Evolutionary conservation across 108 stramenopile genomes (phyloP), one percentile per base, ranked within the genome.

Genomic region (Stephanodiscus minutulus): DNA sequence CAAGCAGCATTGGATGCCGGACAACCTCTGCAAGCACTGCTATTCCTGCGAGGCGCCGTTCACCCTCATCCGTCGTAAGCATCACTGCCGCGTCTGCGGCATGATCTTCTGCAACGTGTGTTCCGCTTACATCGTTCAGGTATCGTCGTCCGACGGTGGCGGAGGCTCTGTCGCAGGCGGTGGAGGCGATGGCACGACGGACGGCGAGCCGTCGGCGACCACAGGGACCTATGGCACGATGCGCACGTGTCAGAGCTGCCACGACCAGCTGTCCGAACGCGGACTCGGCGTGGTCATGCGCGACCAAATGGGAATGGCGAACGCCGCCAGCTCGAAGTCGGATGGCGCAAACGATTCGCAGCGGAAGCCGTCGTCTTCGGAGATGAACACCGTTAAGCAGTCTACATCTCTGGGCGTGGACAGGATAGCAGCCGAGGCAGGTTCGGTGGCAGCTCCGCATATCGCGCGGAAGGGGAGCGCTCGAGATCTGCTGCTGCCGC

Each of bases 41-140:
- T 97, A 98, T 75, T 76, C 80, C 3, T 99, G 98, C 72, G 95
- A 96, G 66, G 79, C 82, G 6, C 93, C 84, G 18, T 99, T 99
- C 76, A 98, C 91, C n/a, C 82, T 98, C 48, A 84, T 97, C 81
- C 91, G 97, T 18, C 80, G 98, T 12, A 85, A 96, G 48, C 98
- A 99, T 74, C 98, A 99, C 68, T 99, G 98, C 83, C 87, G 98
- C 12, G 52, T 97, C n/a, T 99, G 98, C 76, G 97, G 97, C 1
- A 97, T 97, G 85, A 95, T 99, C 29, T 99, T 99, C 86, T 99
- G 98, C 79, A 85, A 87, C 56, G 50, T 65, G n/a, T 99, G 98
- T 71, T 87, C 87, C 52, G 88, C 93, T 24, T 96, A 84, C 82
- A 96, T 88, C 83, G 92, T 97, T 47, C 83, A 91, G 72, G 61